Evolutionary conservation across 2,329 filamentous ascomycete species (phyloP), one percentile per base, ranked within the genome.

Genomic region (Neobulgaria alba): DNA sequence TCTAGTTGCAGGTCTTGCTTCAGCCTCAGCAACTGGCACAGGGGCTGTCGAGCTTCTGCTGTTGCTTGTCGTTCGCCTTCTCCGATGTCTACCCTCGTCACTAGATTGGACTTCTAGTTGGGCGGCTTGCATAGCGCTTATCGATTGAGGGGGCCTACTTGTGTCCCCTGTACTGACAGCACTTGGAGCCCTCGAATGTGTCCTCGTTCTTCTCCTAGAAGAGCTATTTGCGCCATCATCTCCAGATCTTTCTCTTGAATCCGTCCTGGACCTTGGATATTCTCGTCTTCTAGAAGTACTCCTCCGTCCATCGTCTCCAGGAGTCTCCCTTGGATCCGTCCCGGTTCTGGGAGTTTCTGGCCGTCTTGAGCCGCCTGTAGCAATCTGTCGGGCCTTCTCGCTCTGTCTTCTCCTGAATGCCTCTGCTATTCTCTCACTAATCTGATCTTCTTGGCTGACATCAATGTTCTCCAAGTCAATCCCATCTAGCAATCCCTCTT

Each of bases 401-500:
- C 72, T 74, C 56, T 93, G 86, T 20, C 86, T 73, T 46, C 85
- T 74, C 43, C 85, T 71, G 57, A 93, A 95, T 2, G 87, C 87
- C 55, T 93, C 85, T 2, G 88, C 89, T 53, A 96, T 95, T 44
- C 84, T 79, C 56, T 90, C 84, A 49, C 85, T 94, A 12, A 96
- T 77, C 56, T 93, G 86, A 55, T 95, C 88, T 57, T 95, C 87
- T 55, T 88, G 85, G 36, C 69, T 77, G 12, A 87, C 71, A 47
- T 90, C 88, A 39, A 95, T 79, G 49, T 89, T 89, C 54, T 92
- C 85, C 41, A 95, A 66, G 57, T 95, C 89, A 34, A 95, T 78
- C 14, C 87, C 89, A 54, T 95, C 86, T 23, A 95, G 63, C 15
- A 95, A 65, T 0, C 90, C 88, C 57, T 95, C 87, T 49, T 90